Percentiles rank a stretch among this genome's conserved stretches.
Evolutionary conservation across 1,284 basidiomycete species (phyloP).

Genomic region (Cystobasidium sp.): DNA sequence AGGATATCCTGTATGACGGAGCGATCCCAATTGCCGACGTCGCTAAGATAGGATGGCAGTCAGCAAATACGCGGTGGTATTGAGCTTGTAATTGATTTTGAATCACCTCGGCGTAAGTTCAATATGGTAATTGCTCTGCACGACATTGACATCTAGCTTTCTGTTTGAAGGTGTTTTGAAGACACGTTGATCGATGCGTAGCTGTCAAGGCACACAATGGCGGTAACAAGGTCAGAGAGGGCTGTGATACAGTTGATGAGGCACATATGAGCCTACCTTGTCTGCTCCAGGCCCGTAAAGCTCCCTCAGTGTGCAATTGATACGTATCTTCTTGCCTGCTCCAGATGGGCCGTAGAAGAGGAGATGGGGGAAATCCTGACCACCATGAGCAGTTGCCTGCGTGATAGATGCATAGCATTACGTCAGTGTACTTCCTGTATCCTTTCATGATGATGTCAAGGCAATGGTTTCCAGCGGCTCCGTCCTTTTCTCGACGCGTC

Average conservation of each 20-base stretch:
- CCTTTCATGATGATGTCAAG: constrained; percentile 1
- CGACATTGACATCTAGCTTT: constrained; percentile 95
- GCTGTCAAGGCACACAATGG: constrained; percentile 60
- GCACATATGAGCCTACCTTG: constrained; percentile 66
- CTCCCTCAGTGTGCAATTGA: constrained; percentile 83
- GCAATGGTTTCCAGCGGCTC: background rate
- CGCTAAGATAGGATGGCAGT: constrained; percentile 63
- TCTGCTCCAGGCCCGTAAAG: constrained; percentile 91
- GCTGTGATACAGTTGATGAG: background rate
- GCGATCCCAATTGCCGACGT: constrained; percentile 94
- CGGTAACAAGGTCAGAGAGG: background rate
- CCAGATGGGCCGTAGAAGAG: constrained; percentile 97
- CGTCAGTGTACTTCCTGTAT: background rate
- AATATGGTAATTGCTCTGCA: constrained; percentile 96
- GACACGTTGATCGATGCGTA: constrained; percentile 97
- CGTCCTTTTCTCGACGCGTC: constrained; percentile 12
- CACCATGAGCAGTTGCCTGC: constrained; percentile 39
- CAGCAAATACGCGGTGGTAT: background rate
- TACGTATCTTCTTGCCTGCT: constrained; percentile 97
- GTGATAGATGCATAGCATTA: background rate
- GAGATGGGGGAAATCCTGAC: constrained; percentile 88
- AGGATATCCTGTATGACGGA: constrained; percentile 95
- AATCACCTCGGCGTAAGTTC: constrained; percentile 92
- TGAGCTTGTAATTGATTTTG: background rate
- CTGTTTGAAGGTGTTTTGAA: constrained; percentile 93